Base-by-base conservation (phyloP, 2,329 filamentous ascomycete species). In the Phialocephala subalpina region DNA sequence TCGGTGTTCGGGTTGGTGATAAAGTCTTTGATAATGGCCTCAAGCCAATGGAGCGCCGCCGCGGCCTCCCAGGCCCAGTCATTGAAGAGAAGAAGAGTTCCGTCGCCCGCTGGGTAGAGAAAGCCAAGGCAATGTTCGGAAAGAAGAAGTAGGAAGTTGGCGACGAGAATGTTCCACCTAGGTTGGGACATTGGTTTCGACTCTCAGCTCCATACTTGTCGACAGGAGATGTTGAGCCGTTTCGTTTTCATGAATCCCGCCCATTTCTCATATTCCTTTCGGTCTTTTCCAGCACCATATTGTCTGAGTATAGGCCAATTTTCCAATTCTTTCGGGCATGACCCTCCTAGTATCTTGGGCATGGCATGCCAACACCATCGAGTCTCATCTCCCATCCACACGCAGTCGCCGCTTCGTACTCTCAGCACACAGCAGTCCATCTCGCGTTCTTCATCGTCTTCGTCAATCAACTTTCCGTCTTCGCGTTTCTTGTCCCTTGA, bases 341-440 rank as follows among this genome's bases (percentile, higher is more conserved):
- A 97, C 0, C 83, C 87, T 49, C 87, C 86, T 49, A 97, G 77
- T 8, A 98, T 90, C 77, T 94, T 97, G 5, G 95, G 95, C 33
- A 98, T 94, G 12, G 93, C 94, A 80, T 98, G 95, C 95, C 95
- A 98, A 3, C 94, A 94, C 79, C 93, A 97, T 58, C 95, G 84
- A 2, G 92, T 91, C 67, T 89, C 83, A 18, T 91, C 87, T 62
- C 87, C 90, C 95, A 99, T 97, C 76, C 97, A 94, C 1, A 98
- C 89, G 0, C 90, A 93, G 80, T 97, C 94, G 0, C 96, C 95
- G 1, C 93, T 97, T 36, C 91, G 84, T 36, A 98, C 82, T 29
- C 91, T 83, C 49, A 97, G 77, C 1, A 90, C 79, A 4, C 92
- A 72, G 33, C 74, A 71, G 16, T 77, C 69, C 63, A 74, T 74